Conservation (phyloP, 768 basidiomycete genomes). For the Vararia minispora region DNA sequence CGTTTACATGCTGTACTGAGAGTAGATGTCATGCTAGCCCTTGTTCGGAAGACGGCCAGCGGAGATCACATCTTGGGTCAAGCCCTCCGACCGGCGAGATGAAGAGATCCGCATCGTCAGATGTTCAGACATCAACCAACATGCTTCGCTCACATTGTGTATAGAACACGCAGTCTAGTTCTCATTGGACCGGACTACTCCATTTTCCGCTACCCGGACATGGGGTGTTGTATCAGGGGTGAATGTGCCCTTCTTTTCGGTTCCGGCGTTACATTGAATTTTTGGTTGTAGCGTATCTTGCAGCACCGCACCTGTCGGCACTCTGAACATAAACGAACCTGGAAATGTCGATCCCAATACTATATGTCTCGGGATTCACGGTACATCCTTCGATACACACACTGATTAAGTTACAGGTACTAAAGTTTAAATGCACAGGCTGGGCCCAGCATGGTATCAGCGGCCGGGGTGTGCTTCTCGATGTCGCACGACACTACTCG, state of each 20-base stretch:
- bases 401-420: too few relatives aligned
- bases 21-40: slow-evolving; percentile 41
- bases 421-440: too few relatives aligned
- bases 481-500: slow-evolving; percentile 45
- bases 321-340: slow-evolving; percentile 36
- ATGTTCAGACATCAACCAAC: background rate
- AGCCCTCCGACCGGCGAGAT: slow-evolving; percentile 17
- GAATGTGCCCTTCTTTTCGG: background rate
- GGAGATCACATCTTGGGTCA: slow-evolving; percentile 31
- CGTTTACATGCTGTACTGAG: too few relatives aligned
- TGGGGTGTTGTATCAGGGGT: slow-evolving; percentile 9
- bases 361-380: slow-evolving; percentile 52
- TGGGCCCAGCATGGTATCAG: slow-evolving; percentile 65
- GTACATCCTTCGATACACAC: slow-evolving; percentile 29
- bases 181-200: slow-evolving; percentile 12
- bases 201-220: slow-evolving; percentile 11
- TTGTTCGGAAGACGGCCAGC: slow-evolving; percentile 44
- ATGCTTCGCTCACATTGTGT: background rate
- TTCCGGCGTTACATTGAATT: slow-evolving; percentile 27
- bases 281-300: too few relatives aligned
- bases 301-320: slow-evolving; percentile 34
- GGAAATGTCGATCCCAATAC: slow-evolving; percentile 31
- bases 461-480: slow-evolving; percentile 59
- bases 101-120: slow-evolving; percentile 50
- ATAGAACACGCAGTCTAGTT: slow-evolving; percentile 13